Percentiles rank a stretch among this genome's conserved stretches.
Evolutionary conservation across 2,329 filamentous ascomycete genomes (phyloP).

Genomic region (Gnomoniopsis sp.): DNA sequence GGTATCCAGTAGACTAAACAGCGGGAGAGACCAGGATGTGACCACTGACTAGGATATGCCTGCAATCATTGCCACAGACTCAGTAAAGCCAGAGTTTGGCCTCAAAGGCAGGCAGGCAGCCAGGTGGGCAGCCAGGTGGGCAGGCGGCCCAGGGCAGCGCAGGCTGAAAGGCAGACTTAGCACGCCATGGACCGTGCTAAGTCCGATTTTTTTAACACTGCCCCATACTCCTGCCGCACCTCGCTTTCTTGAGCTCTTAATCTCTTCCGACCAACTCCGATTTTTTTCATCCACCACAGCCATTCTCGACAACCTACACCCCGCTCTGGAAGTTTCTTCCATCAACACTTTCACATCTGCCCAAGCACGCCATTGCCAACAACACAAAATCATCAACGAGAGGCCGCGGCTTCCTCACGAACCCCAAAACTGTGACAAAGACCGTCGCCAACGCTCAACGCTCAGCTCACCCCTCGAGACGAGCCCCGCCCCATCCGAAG

Average conservation of each 20-base stretch:
- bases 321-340: conserved; percentile 1
- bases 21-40: too few species aligned
- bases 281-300: background rate
- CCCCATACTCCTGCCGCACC: too few species aligned
- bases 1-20: too few species aligned
- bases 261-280: background rate
- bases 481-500: background rate
- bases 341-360: background rate
- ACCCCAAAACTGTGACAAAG: background rate
- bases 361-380: background rate
- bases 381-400: background rate
- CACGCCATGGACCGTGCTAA: too few species aligned
- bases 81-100: too few species aligned
- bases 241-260: background rate
- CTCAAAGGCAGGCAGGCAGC: too few species aligned
- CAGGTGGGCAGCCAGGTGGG: too few species aligned
- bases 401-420: background rate
- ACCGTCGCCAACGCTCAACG: background rate
- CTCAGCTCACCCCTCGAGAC: background rate
- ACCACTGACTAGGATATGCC: too few species aligned
- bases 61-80: too few species aligned
- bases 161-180: too few species aligned
- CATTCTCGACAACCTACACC: conserved; percentile 3
- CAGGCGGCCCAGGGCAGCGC: too few species aligned
- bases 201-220: too few species aligned